Base-by-base conservation (phyloP, 2,329 filamentous ascomycete species). In the Cladosporium sp. region DNA sequence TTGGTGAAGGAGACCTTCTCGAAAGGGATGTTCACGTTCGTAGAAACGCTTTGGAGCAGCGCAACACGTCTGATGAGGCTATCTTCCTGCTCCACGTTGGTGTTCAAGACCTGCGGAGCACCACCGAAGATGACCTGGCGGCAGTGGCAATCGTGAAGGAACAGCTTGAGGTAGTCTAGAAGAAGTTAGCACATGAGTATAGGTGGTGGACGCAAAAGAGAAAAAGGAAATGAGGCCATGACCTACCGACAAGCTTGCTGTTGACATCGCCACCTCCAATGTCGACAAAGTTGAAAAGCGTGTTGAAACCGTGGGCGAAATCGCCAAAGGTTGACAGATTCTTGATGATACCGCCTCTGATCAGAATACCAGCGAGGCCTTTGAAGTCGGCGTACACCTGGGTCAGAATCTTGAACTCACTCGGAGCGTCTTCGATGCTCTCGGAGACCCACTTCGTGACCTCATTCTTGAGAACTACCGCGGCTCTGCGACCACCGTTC, bases 211-310 rank as follows among this genome's bases (percentile, higher is more conserved):
- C 3, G 11, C 26, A 26, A 65, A 1, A 16, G 23, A 26, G 23
- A 46, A 11, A 18, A 5, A 16, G 59, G 28, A 21, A 11, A 12
- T 23, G 31, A 33, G 28, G 37, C 28, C 10, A 35, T 12, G 52
- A 76, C 68, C 70, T 63, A 75, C 79, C 84, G 71, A 83, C 81
- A 65, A 89, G 79, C 74, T 89, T 89, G 71, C 82, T 33, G 46
- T 18, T 35, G 3, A 31, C 83, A 69, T 85, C 83, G 33, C 84
- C 81, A 68, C 84, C 81, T 8, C 86, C 84, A 18, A 85, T 84
- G 72, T 89, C 87, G 28, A 88, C 78, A 69, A 87, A 86, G 71
- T 89, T 86, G 65, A 85, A 86, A 0, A 87, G 77, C n/a, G 82
- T 78, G 44, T 83, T 88, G 72, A 89, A 88, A 35, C 82, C 83